Percentiles rank a stretch among this genome's conserved stretches.
Conservation (phyloP, 257 asterid species). For the Solanum arcanum region DNA sequence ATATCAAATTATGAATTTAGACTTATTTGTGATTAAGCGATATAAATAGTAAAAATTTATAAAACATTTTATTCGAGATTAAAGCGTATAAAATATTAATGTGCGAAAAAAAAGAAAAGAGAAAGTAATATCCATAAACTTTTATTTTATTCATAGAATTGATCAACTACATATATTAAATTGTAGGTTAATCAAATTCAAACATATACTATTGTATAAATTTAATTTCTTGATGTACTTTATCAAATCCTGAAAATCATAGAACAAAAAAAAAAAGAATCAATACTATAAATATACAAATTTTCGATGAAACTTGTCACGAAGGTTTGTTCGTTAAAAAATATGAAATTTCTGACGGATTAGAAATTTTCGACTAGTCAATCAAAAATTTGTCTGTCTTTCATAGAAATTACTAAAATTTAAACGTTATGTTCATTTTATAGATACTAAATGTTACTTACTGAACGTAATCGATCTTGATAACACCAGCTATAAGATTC, state of each 20-base stretch:
- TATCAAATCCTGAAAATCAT: neutral
- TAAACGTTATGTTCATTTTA: neutral
- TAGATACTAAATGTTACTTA: neutral
- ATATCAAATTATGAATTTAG: too few species aligned
- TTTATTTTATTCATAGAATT: neutral
- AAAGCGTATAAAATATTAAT: neutral
- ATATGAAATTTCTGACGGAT: too few species aligned
- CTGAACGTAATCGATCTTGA: neutral
- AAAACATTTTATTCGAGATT: neutral
- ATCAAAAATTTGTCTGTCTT: neutral
- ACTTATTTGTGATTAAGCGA: neutral
- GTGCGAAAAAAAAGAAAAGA: neutral
- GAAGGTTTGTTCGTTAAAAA: too few species aligned
- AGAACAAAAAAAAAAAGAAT: neutral
- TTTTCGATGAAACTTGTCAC: neutral
- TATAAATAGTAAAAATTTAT: too few species aligned
- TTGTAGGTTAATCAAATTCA: neutral
- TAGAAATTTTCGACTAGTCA: neutral
- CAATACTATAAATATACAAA: neutral
- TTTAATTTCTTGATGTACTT: neutral
- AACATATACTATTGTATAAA: neutral
- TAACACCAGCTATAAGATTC: neutral
- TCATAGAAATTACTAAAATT: neutral
- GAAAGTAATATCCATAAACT: neutral
- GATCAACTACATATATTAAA: neutral